A percentile compares a stretch with the other conserved stretches of the same genome.
These are phyloP conservation scores for Hymenoscyphus fraxineus DNA, from an alignment of 2,329 filamentous ascomycete species.

Conservation along the genomic window DNA sequence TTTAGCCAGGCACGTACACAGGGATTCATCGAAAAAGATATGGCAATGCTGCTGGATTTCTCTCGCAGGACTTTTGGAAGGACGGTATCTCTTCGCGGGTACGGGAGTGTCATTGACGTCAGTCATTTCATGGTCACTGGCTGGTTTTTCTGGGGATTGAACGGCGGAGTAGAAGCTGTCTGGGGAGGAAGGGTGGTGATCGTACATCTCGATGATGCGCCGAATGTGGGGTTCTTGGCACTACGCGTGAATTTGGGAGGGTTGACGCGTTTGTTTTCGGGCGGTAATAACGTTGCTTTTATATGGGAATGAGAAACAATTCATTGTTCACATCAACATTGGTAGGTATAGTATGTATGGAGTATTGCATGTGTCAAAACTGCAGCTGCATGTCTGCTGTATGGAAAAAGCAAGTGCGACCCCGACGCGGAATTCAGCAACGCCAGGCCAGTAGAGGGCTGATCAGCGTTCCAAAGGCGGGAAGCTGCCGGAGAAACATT, in stretches of 20 bases:
- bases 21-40: slow-evolving; percentile 71
- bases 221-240: too few relatives aligned
- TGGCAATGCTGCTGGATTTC: slow-evolving; percentile 64
- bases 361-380: neutral
- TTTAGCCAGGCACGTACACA: slow-evolving; percentile 8
- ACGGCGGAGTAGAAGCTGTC: slow-evolving; percentile 16
- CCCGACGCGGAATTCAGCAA: neutral
- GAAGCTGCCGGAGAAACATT: neutral
- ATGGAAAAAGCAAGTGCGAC: neutral
- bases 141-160: slow-evolving; percentile 4
- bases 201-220: neutral
- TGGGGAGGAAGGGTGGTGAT: neutral
- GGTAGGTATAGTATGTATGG: neutral
- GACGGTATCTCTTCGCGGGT: slow-evolving; percentile 42
- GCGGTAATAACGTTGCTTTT: neutral
- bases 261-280: neutral
- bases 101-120: neutral
- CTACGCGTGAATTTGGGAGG: neutral
- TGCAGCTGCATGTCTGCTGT: neutral
- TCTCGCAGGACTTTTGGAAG: slow-evolving; percentile 54
- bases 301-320: neutral
- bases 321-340: neutral
- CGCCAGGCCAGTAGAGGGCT: too few relatives aligned
- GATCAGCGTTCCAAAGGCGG: neutral
- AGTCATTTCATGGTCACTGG: slow-evolving; percentile 7